Conservation (phyloP, 2,329 filamentous ascomycete species). For the Exophiala oligosperma region DNA sequence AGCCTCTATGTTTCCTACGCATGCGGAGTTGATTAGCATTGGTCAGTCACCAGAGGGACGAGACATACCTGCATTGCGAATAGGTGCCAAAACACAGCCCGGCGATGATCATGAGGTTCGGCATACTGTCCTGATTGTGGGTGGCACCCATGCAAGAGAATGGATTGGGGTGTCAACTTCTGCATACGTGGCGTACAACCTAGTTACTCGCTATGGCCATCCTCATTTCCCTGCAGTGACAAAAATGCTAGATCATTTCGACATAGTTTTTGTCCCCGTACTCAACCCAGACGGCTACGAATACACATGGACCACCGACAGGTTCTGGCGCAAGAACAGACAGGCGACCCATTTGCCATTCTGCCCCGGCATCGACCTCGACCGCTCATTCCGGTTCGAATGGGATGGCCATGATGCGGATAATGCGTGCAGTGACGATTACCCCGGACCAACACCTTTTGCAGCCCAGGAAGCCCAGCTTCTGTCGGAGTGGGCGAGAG, state of each 20-base stretch:
- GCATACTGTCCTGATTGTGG: constrained; percentile 78
- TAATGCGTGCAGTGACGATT: constrained; percentile 90
- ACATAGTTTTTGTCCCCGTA: constrained; percentile 84
- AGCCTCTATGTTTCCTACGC: constrained; percentile 83
- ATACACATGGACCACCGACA: constrained; percentile 88
- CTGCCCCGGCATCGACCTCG: constrained; percentile 85
- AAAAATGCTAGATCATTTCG: constrained; percentile 77
- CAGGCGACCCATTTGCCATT: constrained; percentile 79
- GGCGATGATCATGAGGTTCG: constrained; percentile 46
- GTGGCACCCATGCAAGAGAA: constrained; percentile 89
- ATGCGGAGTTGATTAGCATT: constrained; percentile 71
- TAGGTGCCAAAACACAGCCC: constrained; percentile 54
- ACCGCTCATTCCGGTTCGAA: constrained; percentile 79
- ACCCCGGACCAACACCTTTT: constrained; percentile 79
- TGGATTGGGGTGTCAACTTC: constrained; percentile 95
- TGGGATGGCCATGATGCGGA: constrained; percentile 71
- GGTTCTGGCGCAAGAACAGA: constrained; percentile 92
- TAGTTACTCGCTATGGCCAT: constrained; percentile 80
- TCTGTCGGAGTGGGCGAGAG: constrained; percentile 79
- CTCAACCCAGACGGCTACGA: constrained; percentile 93
- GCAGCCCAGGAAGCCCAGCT: constrained; percentile 75
- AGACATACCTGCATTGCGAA: constrained; percentile 76
- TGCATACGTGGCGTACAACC: constrained; percentile 83
- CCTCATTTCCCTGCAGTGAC: constrained; percentile 63
- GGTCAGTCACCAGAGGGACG: constrained; percentile 88